Evolutionary conservation across 495 filamentous ascomycete genomes (phyloP).

Genomic region (Tuber umbilicatum): DNA sequence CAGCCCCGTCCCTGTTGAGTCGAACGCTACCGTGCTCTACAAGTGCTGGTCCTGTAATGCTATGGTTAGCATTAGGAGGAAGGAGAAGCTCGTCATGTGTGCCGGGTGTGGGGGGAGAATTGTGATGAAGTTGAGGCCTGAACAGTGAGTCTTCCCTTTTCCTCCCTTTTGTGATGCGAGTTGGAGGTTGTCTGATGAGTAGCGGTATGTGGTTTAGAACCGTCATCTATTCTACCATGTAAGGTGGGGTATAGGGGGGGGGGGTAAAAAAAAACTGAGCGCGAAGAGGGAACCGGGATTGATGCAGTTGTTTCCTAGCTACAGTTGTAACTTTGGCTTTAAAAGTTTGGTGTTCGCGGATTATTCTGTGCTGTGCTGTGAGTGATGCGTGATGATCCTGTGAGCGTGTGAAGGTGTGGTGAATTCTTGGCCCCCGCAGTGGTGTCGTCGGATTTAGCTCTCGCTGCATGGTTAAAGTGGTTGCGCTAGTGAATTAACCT

Average conservation of each 20-base stretch:
- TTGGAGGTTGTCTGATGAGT: background rate
- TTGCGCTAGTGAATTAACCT: background rate
- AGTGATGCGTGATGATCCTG: background rate
- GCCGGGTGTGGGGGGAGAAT: background rate
- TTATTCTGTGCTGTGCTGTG: background rate
- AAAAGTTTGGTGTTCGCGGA: background rate
- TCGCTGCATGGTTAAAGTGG: background rate
- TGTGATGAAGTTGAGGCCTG: background rate
- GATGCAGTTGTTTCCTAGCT: background rate
- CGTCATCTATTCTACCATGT: background rate
- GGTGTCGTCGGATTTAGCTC: background rate
- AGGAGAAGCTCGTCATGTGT: background rate
- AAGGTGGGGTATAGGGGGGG: background rate
- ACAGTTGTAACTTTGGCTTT: background rate
- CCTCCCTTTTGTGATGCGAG: background rate
- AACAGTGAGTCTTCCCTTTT: background rate
- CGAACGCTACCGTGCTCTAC: background rate
- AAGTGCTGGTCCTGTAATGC: background rate
- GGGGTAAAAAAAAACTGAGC: background rate
- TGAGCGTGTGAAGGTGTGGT: background rate
- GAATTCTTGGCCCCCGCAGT: background rate
- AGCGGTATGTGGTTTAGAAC: background rate
- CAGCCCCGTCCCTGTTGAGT: background rate
- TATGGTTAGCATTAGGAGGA: background rate
- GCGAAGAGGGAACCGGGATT: background rate